Evolutionary conservation across 176 grass and related monocot species (phyloP).

Genomic region (Dendrocalamus sinicus): DNA sequence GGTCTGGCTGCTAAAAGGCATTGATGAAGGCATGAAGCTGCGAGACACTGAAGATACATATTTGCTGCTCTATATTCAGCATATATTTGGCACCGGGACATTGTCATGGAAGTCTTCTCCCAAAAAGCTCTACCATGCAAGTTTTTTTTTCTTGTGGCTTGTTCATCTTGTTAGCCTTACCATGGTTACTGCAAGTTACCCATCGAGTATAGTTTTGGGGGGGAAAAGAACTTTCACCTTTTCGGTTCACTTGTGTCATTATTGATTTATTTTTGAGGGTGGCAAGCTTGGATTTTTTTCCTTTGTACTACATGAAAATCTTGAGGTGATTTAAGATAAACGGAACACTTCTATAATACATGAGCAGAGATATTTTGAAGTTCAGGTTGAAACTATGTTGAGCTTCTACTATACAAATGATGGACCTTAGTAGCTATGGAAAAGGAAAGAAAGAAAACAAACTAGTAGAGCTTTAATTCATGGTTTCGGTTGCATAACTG

Average conservation of each 20-base stretch:
- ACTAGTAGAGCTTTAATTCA: not conserved
- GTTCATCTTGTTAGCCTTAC: conserved; percentile 54
- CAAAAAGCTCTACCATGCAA: conserved; percentile 37
- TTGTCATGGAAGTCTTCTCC: conserved; percentile 39
- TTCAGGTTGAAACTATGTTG: conserved; percentile 8
- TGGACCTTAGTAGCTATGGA: not conserved
- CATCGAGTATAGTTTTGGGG: conserved; percentile 58
- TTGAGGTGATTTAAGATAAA: conserved; percentile 36
- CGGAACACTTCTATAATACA: not conserved
- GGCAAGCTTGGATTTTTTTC: conserved; percentile 34
- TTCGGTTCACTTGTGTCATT: conserved; percentile 53
- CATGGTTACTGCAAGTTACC: conserved; percentile 55
- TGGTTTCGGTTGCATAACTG: not conserved
- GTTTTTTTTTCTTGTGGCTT: conserved; percentile 34
- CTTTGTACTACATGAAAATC: conserved; percentile 35
- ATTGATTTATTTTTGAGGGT: conserved; percentile 62
- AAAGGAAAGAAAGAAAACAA: not conserved
- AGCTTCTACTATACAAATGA: not conserved
- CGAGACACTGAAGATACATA: conserved; percentile 30
- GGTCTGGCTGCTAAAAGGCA: conserved; percentile 30
- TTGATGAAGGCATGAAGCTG: conserved; percentile 26
- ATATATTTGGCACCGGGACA: conserved; percentile 24
- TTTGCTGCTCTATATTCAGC: conserved; percentile 27
- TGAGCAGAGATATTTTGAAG: not conserved
- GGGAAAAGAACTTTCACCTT: conserved; percentile 3